phyloP scores from a whole-genome alignment of 2,329 filamentous ascomycete species.

The Calonectria pseudoreteaudii region DNA sequence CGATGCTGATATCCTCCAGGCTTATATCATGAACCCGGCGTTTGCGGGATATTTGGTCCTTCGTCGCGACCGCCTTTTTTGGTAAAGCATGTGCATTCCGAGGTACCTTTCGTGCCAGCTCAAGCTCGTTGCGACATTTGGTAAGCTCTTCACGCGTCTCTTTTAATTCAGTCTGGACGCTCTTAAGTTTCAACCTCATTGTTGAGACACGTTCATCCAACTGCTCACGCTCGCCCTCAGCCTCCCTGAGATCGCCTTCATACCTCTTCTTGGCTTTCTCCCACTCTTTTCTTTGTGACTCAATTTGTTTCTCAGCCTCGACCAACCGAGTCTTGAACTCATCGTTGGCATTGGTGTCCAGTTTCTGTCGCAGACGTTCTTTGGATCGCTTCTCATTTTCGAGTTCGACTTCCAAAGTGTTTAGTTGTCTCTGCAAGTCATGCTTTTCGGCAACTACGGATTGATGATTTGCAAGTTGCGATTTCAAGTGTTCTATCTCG shows the following conservation, averaged over 20 bases:
- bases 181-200: constrained; percentile 76
- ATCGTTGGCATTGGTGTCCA: constrained; percentile 55
- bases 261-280: constrained; percentile 58
- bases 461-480: constrained; percentile 71
- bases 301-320: constrained; percentile 51
- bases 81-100: constrained; percentile 30
- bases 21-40: constrained; percentile 58
- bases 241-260: constrained; percentile 69
- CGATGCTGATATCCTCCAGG: constrained; percentile 59
- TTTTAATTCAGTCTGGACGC: constrained; percentile 79
- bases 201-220: constrained; percentile 79
- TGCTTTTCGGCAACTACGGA: constrained; percentile 82
- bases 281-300: constrained; percentile 57
- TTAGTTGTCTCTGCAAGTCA: constrained; percentile 81
- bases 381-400: constrained; percentile 75
- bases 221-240: constrained; percentile 70
- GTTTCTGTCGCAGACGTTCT: constrained; percentile 45
- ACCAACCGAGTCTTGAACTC: constrained; percentile 53
- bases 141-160: constrained; percentile 60
- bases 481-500: constrained; percentile 67
- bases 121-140: constrained; percentile 56
- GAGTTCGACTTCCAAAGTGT: constrained; percentile 81
- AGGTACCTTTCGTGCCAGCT: constrained; percentile 41
- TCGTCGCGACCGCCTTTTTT: constrained; percentile 35
- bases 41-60: constrained; percentile 56